phyloP scores from a whole-genome alignment of 108 stramenopile species.

The Asterionellopsis glacialis region DNA sequence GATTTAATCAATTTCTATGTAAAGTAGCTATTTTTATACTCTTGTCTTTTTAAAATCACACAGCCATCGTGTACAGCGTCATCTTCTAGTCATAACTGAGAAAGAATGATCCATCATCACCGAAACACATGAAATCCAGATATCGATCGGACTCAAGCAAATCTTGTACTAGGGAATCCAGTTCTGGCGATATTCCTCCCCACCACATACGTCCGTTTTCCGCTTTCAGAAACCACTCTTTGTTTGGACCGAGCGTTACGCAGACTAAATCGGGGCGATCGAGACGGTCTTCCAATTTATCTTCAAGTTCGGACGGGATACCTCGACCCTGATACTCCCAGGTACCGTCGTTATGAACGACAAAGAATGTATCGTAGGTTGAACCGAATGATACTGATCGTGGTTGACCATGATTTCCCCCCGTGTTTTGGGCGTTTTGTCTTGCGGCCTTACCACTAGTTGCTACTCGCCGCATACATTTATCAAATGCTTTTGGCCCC shows the following conservation, averaged over 20 bases:
- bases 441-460: too few relatives aligned
- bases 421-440: too few relatives aligned
- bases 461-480: slow-evolving; percentile 31
- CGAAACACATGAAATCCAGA: slow-evolving; percentile 67
- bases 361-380: slow-evolving; percentile 61
- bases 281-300: slow-evolving; percentile 43
- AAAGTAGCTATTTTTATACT: too few relatives aligned
- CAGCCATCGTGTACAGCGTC: too few relatives aligned
- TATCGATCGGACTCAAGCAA: slow-evolving; percentile 42
- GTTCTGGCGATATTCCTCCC: slow-evolving; percentile 59
- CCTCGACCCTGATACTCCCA: slow-evolving; percentile 69
- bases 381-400: slow-evolving; percentile 65
- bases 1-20: background rate
- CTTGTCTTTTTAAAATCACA: too few relatives aligned
- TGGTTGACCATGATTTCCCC: slow-evolving; percentile 17
- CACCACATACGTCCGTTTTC: slow-evolving; percentile 80
- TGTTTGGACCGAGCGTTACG: slow-evolving; percentile 61
- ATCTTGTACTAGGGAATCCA: slow-evolving; percentile 41
- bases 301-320: slow-evolving; percentile 51
- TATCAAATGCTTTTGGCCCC: slow-evolving; percentile 52
- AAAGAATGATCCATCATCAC: slow-evolving; percentile 70
- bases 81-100: slow-evolving; percentile 32
- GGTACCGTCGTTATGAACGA: slow-evolving; percentile 65
- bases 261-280: slow-evolving; percentile 50
- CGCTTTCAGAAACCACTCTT: slow-evolving; percentile 75